These are phyloP conservation scores for Aegilops longissima DNA, from an alignment of 176 grass and related monocot species.

Conservation along the genomic window DNA sequence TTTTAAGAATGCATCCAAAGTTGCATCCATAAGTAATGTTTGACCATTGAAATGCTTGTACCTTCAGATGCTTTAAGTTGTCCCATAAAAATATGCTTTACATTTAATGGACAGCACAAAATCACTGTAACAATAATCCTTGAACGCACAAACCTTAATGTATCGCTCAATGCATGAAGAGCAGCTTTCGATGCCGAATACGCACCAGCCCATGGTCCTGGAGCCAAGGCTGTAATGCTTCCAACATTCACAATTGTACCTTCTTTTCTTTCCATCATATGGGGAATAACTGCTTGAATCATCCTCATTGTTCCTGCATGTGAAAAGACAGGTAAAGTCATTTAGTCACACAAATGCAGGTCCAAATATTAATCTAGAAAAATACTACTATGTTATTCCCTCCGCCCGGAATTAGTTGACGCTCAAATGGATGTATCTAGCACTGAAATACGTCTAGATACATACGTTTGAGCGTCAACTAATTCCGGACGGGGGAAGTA, in stretches of 20 bases:
- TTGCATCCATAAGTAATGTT: background rate
- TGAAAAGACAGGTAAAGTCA: background rate
- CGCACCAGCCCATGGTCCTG: conserved; percentile 93
- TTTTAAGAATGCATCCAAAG: background rate
- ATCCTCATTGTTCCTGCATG: conserved; percentile 78
- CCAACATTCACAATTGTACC: conserved; percentile 94
- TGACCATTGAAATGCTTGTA: background rate
- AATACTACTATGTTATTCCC: background rate
- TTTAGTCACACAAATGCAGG: background rate
- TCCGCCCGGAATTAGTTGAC: background rate
- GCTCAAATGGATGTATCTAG: too few species aligned
- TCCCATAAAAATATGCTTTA: background rate
- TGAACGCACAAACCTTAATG: conserved; percentile 61
- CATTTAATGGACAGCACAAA: background rate
- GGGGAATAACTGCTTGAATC: conserved; percentile 82
- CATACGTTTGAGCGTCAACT: too few species aligned
- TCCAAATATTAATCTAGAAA: background rate
- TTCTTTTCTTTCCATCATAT: conserved; percentile 75
- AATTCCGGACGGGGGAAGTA: too few species aligned
- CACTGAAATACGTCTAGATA: too few species aligned
- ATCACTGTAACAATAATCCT: background rate
- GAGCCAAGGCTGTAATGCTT: conserved; percentile 71
- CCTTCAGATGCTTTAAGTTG: background rate
- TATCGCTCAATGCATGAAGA: conserved; percentile 83
- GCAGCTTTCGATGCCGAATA: conserved; percentile 95